Conservation (phyloP, 2,329 filamentous ascomycete species). For the Colletotrichum sansevieriae region DNA sequence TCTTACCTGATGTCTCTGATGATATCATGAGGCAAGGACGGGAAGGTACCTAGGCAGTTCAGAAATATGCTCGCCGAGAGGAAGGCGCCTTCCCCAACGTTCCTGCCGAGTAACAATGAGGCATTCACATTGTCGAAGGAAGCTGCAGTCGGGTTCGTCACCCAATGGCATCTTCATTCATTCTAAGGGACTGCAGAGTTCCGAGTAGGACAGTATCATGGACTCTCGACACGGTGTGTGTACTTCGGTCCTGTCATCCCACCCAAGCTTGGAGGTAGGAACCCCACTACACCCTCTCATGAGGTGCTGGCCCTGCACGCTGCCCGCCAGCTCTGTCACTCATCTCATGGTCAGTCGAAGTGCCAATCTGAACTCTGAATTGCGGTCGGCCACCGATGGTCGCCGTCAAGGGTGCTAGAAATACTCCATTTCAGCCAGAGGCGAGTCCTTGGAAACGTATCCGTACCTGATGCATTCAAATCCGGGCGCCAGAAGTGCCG, state of each 20-base stretch:
- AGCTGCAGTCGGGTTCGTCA: neutral
- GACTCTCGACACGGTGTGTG: neutral
- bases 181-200: slow-evolving; percentile 11
- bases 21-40: neutral
- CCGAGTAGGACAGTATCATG: slow-evolving; percentile 10
- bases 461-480: slow-evolving; percentile 10
- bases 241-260: slow-evolving; percentile 32
- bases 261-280: neutral
- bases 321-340: neutral
- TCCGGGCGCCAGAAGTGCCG: slow-evolving; percentile 4
- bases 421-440: neutral
- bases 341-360: neutral
- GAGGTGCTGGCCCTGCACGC: neutral
- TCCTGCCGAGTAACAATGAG: slow-evolving; percentile 8
- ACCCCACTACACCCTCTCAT: slow-evolving; percentile 41
- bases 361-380: slow-evolving; percentile 6
- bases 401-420: neutral
- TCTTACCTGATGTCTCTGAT: neutral
- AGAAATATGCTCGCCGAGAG: neutral
- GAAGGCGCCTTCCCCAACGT: neutral
- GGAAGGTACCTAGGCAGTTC: too few relatives aligned
- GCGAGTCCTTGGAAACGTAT: slow-evolving; percentile 3
- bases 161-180: slow-evolving; percentile 33
- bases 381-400: slow-evolving; percentile 5
- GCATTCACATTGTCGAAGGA: slow-evolving; percentile 2